A percentile compares a stretch with the other conserved stretches of the same genome.
Evolutionary conservation across 164 flowering plant species (phyloP).

Genomic region (Aristolochia fimbriata): DNA sequence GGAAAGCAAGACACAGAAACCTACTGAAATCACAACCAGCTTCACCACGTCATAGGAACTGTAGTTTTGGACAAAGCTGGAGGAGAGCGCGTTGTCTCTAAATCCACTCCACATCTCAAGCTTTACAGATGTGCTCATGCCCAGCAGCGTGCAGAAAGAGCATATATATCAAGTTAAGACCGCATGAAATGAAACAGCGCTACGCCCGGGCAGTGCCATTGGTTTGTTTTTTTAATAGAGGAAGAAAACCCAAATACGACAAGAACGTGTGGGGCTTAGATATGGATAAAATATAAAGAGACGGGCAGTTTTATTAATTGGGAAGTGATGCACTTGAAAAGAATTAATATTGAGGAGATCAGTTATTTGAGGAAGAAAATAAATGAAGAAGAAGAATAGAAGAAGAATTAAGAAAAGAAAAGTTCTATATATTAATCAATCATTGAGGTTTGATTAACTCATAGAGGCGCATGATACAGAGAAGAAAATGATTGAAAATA

Average conservation of each 20-base stretch:
- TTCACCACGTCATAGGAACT: conserved; percentile 8
- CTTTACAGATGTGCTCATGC: background rate
- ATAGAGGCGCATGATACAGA: too few relatives aligned
- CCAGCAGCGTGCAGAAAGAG: background rate
- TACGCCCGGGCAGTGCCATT: too few relatives aligned
- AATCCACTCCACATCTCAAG: background rate
- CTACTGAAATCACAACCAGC: conserved; percentile 9
- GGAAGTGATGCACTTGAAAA: too few relatives aligned
- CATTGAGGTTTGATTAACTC: too few relatives aligned
- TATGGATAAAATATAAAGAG: background rate
- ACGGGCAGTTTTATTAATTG: background rate
- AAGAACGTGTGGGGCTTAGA: background rate
- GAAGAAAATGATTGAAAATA: too few relatives aligned
- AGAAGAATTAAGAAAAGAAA: too few relatives aligned
- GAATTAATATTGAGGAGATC: too few relatives aligned
- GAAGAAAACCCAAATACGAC: background rate
- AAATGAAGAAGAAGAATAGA: too few relatives aligned
- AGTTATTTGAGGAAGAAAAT: too few relatives aligned
- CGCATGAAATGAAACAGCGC: background rate
- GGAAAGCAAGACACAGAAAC: conserved; percentile 1
- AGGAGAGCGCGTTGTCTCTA: conserved; percentile 22
- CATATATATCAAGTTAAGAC: too few relatives aligned
- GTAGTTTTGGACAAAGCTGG: conserved; percentile 1
- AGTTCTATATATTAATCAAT: too few relatives aligned
- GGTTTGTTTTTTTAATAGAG: background rate